Evolutionary conservation across 768 basidiomycete species (phyloP).

Genomic region (Termitomyces sp.): DNA sequence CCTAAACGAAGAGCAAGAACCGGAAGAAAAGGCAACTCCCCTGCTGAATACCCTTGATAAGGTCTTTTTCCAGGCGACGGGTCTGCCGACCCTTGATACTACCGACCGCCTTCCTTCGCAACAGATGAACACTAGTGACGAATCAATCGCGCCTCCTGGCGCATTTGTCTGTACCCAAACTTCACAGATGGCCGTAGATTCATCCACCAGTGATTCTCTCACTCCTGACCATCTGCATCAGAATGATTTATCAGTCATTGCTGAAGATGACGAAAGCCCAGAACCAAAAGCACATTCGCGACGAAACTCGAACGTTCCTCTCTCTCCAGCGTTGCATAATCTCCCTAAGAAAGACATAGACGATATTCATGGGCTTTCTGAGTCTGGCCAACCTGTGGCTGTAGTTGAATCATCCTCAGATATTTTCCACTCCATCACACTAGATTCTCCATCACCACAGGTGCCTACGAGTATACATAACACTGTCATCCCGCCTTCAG

Average conservation of each 20-base stretch:
- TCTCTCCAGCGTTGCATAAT: neutral
- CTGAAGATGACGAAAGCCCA: slow-evolving; percentile 59
- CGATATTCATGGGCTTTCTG: neutral
- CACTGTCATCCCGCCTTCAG: neutral
- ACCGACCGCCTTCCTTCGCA: neutral
- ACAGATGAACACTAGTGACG: neutral
- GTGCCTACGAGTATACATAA: neutral
- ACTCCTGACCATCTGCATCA: slow-evolving; percentile 17
- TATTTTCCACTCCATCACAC: slow-evolving; percentile 31
- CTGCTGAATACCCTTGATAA: slow-evolving; percentile 42
- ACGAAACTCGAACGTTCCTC: neutral
- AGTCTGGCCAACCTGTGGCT: slow-evolving; percentile 1
- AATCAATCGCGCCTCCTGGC: neutral
- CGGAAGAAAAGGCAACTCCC: slow-evolving; percentile 35
- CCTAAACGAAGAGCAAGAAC: neutral
- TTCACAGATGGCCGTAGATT: neutral
- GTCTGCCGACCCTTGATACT: neutral
- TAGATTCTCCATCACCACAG: slow-evolving; percentile 25
- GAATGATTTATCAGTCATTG: slow-evolving; percentile 61
- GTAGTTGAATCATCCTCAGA: slow-evolving; percentile 26
- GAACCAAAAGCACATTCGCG: slow-evolving; percentile 29
- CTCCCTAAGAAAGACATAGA: neutral
- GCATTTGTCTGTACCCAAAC: neutral
- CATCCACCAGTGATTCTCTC: neutral
- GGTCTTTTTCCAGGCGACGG: slow-evolving; percentile 32